phyloP scores from a whole-genome alignment of 164 flowering plant species.

The Kingdonia uniflora region DNA sequence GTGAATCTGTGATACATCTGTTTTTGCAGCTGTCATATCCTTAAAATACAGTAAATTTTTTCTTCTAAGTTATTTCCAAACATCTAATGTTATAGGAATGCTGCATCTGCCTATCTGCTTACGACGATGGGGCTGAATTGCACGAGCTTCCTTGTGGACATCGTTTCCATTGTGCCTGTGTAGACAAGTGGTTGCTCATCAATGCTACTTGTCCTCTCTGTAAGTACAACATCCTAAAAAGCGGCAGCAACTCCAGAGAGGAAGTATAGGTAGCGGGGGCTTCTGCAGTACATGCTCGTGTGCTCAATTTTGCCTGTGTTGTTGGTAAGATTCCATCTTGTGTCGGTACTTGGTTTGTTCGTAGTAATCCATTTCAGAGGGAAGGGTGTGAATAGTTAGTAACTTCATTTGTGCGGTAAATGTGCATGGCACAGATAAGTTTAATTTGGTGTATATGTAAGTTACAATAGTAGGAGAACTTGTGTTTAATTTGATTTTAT shows the following conservation, averaged over 20 bases:
- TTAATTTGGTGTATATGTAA: too few relatives aligned
- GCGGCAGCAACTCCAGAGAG: slow-evolving; percentile 8
- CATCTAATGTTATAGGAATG: slow-evolving; percentile 41
- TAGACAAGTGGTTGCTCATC: slow-evolving; percentile 76
- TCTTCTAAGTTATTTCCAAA: not conserved
- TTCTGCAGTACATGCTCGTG: not conserved
- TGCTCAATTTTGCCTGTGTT: slow-evolving; percentile 5
- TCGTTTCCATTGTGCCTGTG: slow-evolving; percentile 68
- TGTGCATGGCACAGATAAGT: too few relatives aligned
- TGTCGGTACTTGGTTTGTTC: too few relatives aligned
- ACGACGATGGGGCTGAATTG: slow-evolving; percentile 67
- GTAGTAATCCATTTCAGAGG: too few relatives aligned
- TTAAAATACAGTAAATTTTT: too few relatives aligned
- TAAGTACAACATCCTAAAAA: slow-evolving; percentile 44
- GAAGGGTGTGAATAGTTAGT: too few relatives aligned
- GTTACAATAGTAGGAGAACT: too few relatives aligned
- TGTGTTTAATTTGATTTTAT: too few relatives aligned
- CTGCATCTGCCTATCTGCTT: slow-evolving; percentile 69
- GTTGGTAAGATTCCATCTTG: not conserved
- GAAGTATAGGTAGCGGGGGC: slow-evolving; percentile 12
- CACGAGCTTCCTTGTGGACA: slow-evolving; percentile 72
- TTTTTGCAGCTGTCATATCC: too few relatives aligned
- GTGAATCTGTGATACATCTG: too few relatives aligned
- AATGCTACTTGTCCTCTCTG: slow-evolving; percentile 84
- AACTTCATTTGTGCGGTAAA: too few relatives aligned